Base-by-base conservation (phyloP, 805 yeast species). In the Saturnispora dispora region DNA sequence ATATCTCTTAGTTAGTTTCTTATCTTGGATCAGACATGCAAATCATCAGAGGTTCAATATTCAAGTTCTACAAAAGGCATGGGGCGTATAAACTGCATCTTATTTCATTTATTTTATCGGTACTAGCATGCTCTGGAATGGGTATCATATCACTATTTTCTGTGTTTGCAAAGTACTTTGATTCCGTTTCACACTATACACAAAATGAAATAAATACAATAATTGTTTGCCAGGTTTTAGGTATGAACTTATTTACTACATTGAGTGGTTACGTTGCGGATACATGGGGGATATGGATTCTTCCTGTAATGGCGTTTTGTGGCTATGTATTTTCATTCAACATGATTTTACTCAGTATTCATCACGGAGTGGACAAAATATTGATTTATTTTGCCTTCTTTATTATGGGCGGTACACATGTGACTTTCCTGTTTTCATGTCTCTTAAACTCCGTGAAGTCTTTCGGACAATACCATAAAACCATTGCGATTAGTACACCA, bases 401-500 rank as follows among this genome's bases (percentile, higher is more conserved):
- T 49, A 61, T 78, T 45, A 76, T 85, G 44, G 93, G 93, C 1
- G 71, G 82, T 54, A 84, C 88, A 3, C 83, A 89, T 15, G 79
- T 85, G 8, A 72, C 88, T 2, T 68, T 85, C 43, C 80, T 82
- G 62, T 84, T 85, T 61, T 75, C 83, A 54, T 78, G 87, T 53
- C 68, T 85, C 55, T 65, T 85, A 28, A 84, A 90, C 15, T 87
- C 95, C 64, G 95, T 96, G 2, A 82, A 85, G 60, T 76, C 88
- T 17, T 82, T 67, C 13, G 69, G 82, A 58, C 88, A 89, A 7
- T 70, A 77, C 51, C 76, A 74, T 51, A 85, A 85, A 53, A 83
- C 96, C 2, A 65, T 90, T 51, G 83, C 96, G 9, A 87, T 91
- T 36, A 84, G 95, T 53, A 76, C 86, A 36, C 99, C 99, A 1